phyloP scores from a whole-genome alignment of 257 asterid genomes.

The Rhazya stricta region DNA sequence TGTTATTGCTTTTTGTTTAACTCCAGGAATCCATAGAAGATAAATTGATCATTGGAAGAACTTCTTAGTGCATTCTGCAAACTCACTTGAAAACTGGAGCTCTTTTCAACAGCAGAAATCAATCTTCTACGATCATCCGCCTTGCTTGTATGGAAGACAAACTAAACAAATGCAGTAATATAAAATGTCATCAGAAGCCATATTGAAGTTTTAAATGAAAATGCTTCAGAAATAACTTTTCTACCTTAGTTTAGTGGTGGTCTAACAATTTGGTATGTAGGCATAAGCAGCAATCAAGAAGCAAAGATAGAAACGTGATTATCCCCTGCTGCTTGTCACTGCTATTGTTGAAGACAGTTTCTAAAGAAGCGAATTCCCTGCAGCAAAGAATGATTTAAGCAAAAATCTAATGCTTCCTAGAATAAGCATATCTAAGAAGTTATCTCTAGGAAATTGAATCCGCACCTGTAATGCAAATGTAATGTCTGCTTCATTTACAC shows the following conservation, averaged over 20 bases:
- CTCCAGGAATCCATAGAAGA: too few species aligned
- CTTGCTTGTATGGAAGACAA: not conserved
- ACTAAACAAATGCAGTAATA: not conserved
- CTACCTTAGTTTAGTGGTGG: not conserved
- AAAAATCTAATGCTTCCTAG: not conserved
- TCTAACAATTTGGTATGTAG: not conserved
- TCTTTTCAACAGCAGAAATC: not conserved
- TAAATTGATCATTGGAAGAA: too few species aligned
- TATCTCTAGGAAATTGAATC: not conserved
- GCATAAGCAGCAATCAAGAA: not conserved
- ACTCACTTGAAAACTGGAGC: not conserved
- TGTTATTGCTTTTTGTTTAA: too few species aligned
- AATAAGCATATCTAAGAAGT: not conserved
- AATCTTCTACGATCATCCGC: not conserved
- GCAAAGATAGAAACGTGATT: not conserved
- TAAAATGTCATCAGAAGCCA: not conserved
- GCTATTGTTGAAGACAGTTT: slow-evolving; percentile 58
- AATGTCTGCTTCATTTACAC: slow-evolving; percentile 68
- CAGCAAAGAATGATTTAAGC: slow-evolving; percentile 15
- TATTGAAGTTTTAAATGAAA: not conserved
- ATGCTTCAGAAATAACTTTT: not conserved
- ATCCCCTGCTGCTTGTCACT: not conserved
- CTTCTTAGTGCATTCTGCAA: not conserved
- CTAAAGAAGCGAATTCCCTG: slow-evolving; percentile 95
- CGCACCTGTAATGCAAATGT: slow-evolving; percentile 83